phyloP scores from a whole-genome alignment of 2,329 filamentous ascomycete genomes.

The Orbilia quercus region DNA sequence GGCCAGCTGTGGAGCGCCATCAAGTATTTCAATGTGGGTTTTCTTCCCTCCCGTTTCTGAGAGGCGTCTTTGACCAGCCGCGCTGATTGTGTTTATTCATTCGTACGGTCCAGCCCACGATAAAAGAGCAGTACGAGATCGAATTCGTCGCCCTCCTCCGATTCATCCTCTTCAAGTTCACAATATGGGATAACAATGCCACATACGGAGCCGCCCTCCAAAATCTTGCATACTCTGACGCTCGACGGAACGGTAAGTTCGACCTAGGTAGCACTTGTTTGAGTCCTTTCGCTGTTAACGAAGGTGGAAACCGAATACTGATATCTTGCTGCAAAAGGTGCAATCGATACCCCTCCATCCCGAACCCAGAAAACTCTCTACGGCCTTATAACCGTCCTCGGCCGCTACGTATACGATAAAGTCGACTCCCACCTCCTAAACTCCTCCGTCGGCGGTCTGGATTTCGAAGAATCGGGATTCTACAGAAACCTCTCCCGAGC shows the following conservation, averaged over 20 bases:
- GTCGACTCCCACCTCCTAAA: conserved; percentile 56
- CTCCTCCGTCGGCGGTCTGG: conserved; percentile 28
- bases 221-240: conserved; percentile 89
- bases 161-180: conserved; percentile 88
- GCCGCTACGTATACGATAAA: conserved; percentile 76
- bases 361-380: conserved; percentile 85
- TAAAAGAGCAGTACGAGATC: conserved; percentile 59
- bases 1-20: conserved; percentile 87
- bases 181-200: conserved; percentile 95
- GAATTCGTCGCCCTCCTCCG: conserved; percentile 84
- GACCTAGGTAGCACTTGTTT: background rate
- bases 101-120: conserved; percentile 30
- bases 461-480: conserved; percentile 63
- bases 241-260: conserved; percentile 67
- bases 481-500: conserved; percentile 72
- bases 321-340: conserved; percentile 64
- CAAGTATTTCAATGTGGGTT: conserved; percentile 79
- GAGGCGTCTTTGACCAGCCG: background rate
- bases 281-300: background rate
- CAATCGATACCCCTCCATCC: conserved; percentile 76
- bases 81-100: conserved; percentile 25
- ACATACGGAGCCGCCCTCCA: conserved; percentile 94
- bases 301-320: background rate
- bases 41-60: background rate
- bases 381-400: conserved; percentile 84